Percentiles rank a stretch among this genome's conserved stretches.
Conservation (phyloP, 129 eudicot genomes). For the Flaveria bidentis region DNA sequence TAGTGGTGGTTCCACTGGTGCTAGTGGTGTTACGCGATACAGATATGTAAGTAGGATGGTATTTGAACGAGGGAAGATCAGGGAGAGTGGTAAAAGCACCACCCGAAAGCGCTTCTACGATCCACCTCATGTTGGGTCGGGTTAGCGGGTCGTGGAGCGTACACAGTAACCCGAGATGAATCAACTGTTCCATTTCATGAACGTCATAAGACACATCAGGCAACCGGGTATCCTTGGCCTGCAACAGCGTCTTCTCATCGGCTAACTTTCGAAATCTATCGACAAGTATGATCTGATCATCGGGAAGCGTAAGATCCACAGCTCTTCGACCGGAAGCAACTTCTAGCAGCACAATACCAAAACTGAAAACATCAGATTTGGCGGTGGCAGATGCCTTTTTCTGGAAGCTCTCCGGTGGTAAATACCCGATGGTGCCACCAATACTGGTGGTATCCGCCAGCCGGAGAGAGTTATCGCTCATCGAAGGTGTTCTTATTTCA, state of each 20-base stretch:
- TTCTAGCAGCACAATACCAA: conserved; percentile 80
- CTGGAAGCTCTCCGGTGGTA: conserved; percentile 92
- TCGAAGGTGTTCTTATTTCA: conserved; percentile 39
- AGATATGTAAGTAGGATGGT: conserved; percentile 69
- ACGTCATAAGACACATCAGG: conserved; percentile 56
- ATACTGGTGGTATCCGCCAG: conserved; percentile 66
- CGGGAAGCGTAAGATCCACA: conserved; percentile 77
- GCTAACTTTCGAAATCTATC: conserved; percentile 72
- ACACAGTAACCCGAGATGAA: conserved; percentile 72
- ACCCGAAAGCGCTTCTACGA: conserved; percentile 70
- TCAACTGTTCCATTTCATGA: conserved; percentile 56
- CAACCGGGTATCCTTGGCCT: conserved; percentile 60
- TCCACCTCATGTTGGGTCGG: conserved; percentile 88
- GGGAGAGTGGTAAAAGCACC: conserved; percentile 55
- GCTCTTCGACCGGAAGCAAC: conserved; percentile 83
- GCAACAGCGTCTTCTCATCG: conserved; percentile 49
- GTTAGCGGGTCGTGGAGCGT: conserved; percentile 76
- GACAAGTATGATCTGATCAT: conserved; percentile 72
- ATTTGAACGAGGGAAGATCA: conserved; percentile 60
- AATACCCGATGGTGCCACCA: conserved; percentile 92
- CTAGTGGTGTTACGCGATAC: conserved; percentile 48
- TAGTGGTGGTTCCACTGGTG: conserved; percentile 24
- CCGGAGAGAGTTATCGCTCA: conserved; percentile 49
- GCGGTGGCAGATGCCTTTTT: conserved; percentile 57
- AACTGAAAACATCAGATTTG: conserved; percentile 88